A percentile compares a stretch with the other conserved stretches of the same genome.
Conservation (phyloP, 2,329 filamentous ascomycete genomes). For the Penicillium frequentans region DNA sequence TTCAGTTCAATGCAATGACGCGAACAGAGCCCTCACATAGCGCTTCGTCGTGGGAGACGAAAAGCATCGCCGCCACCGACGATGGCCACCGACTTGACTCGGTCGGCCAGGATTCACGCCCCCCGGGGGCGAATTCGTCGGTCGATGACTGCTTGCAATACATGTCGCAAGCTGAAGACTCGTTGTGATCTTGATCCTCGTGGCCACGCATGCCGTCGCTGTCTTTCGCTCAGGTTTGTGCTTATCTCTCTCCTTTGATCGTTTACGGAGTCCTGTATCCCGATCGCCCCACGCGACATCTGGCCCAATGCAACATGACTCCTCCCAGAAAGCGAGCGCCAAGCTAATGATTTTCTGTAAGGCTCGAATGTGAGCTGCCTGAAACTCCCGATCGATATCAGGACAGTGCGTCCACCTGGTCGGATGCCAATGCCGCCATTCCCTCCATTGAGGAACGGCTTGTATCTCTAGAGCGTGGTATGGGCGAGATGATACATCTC, state of each 20-base stretch:
- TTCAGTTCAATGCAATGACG: constrained; percentile 25
- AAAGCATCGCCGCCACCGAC: constrained; percentile 23
- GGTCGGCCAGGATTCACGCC: constrained; percentile 28
- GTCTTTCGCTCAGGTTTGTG: constrained; percentile 36
- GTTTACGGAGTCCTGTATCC: not conserved
- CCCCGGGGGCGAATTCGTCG: constrained; percentile 36
- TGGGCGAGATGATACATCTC: constrained; percentile 36
- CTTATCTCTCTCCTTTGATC: not conserved
- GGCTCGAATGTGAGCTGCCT: constrained; percentile 36
- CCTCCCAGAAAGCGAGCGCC: not conserved
- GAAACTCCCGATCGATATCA: constrained; percentile 35
- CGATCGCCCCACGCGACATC: not conserved
- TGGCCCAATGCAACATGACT: not conserved
- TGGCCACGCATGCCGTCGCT: constrained; percentile 37
- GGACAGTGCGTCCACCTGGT: constrained; percentile 31
- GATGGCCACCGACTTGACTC: constrained; percentile 24
- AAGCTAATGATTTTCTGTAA: constrained; percentile 16
- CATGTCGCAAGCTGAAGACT: constrained; percentile 39
- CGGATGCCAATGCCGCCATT: constrained; percentile 30
- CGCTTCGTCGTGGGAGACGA: constrained; percentile 29
- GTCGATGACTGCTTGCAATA: constrained; percentile 40
- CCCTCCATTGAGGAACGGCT: constrained; percentile 37
- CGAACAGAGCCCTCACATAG: constrained; percentile 24
- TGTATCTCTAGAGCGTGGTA: constrained; percentile 31
- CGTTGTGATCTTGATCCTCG: constrained; percentile 37